Percentiles rank a stretch among this genome's conserved stretches.
Conservation (phyloP, 257 asterid species). For the Catharanthus roseus region DNA sequence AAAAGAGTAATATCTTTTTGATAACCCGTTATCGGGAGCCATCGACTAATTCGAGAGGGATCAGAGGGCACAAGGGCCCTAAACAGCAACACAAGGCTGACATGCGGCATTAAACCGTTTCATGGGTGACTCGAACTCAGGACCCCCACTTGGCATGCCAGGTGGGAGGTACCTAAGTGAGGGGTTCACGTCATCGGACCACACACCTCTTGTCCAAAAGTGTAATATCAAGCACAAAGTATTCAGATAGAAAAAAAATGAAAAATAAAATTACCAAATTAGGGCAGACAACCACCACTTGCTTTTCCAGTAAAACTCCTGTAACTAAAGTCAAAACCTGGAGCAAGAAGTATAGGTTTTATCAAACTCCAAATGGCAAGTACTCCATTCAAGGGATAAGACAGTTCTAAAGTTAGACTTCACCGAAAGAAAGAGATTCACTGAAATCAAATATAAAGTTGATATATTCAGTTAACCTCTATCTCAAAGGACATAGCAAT, state of each 20-base stretch:
- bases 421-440: not conserved
- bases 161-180: too few species aligned
- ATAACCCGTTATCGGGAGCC: too few species aligned
- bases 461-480: not conserved
- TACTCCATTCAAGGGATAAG: not conserved
- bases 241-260: constrained; percentile 2
- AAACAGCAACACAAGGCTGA: too few species aligned
- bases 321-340: constrained; percentile 75
- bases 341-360: constrained; percentile 6
- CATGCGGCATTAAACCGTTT: too few species aligned
- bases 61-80: too few species aligned
- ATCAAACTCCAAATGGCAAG: constrained; percentile 2
- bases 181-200: too few species aligned
- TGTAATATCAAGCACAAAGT: constrained; percentile 8
- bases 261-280: constrained; percentile 55
- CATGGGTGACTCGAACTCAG: too few species aligned
- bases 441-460: not conserved
- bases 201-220: too few species aligned
- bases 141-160: too few species aligned
- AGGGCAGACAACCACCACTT: constrained; percentile 75
- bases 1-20: too few species aligned
- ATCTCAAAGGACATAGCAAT: not conserved
- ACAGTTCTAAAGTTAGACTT: not conserved
- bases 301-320: constrained; percentile 84
- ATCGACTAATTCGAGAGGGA: too few species aligned